Percentiles rank a stretch among this genome's conserved stretches.
These are phyloP conservation scores for Acacia melanoxylon DNA, from an alignment of 306 rosid species.

Conservation along the genomic window DNA sequence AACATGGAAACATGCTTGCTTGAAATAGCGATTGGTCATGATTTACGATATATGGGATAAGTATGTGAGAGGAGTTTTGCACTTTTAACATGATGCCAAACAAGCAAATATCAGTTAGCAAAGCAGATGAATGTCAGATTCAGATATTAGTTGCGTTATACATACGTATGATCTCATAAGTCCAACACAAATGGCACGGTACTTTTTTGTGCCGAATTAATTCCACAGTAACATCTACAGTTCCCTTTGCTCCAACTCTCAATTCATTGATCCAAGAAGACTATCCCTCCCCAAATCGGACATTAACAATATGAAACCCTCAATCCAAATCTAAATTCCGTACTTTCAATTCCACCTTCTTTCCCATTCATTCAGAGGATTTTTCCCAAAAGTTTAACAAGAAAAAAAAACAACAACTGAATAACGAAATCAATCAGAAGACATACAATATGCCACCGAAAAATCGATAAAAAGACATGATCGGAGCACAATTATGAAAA, in stretches of 20 bases:
- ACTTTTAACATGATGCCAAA: no score
- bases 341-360: background rate
- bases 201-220: background rate
- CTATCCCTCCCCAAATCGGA: background rate
- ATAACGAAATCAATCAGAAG: background rate
- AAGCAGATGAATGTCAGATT: background rate
- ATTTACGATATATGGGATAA: no score
- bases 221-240: background rate
- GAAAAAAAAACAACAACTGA: background rate
- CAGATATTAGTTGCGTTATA: slow-evolving; percentile 7
- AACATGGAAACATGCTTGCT: background rate
- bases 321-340: slow-evolving; percentile 12
- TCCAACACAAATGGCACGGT: background rate
- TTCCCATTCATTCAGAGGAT: background rate
- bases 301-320: background rate
- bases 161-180: background rate
- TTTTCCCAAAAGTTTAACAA: no score
- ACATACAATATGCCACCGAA: background rate
- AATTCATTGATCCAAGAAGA: background rate
- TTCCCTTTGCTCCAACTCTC: background rate
- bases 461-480: background rate
- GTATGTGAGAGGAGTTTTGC: no score
- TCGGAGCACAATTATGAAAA: background rate
- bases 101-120: background rate
- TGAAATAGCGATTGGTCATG: no score